Base-by-base conservation (phyloP, 768 basidiomycete genomes). In the Tricholoma sp. region DNA sequence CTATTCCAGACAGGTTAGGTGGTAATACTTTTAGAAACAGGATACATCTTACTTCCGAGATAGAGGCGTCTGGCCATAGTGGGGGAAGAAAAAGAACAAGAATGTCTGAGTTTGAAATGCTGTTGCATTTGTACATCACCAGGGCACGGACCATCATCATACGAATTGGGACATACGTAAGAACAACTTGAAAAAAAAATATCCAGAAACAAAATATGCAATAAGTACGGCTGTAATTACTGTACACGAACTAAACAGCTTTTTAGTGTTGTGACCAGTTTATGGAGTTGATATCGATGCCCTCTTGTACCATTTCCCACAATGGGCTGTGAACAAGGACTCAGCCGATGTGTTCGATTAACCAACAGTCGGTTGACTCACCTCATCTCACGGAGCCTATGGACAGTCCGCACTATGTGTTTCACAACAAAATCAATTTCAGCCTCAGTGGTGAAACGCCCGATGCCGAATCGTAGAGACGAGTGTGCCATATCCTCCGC, bases 301-400 rank as follows among this genome's bases (percentile, higher is more conserved):
- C 96, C 69, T 98, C 97, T 73, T 97, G 94, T 13, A 98, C 95
- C 95, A 99, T 98, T 75, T 99, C 97, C 96, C 96, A 99, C 53
- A 99, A 73, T 33, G 97, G 97, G 66, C 93, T 92, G 59, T 1
- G 51, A 4, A 52, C 42, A 24, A 17, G 50, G 34, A 18, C 24
- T 64, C 55, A 59, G 58, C 51, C 53, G 59, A 32, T 48, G n/a
- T 55, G 24, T 24, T 24, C 37, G 15, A 10, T 56, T 18, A 50
- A 52, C 41, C 18, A 55, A 32, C 24, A 51, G 12, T 20, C 57
- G 55, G 15, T 12, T 13, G 50, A 44, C 79, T 31, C 51, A 86
- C 89, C 90, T 95, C 92, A 99, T 94, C 58, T 99, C 96, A 51
- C 96, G 84, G 60, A 99, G 80, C 60, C 80, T 82, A 50, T 85